These are phyloP conservation scores for Tanozyma kutaoensis DNA, from an alignment of 805 yeast species.

Conservation along the genomic window DNA sequence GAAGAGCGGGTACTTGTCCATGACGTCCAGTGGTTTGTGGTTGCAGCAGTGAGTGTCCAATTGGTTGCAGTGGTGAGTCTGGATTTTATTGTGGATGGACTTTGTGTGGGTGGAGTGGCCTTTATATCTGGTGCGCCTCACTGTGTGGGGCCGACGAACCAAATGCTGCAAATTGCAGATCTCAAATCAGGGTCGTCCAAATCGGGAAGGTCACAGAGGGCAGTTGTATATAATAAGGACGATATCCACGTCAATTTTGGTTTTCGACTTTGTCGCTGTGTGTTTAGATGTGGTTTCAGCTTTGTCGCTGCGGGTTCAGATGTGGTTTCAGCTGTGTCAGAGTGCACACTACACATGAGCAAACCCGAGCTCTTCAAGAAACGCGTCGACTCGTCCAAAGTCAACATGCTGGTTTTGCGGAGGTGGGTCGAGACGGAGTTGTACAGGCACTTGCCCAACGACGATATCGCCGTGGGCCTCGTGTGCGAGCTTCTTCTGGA, in stretches of 20 bases:
- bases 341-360: background rate
- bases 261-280: slow-evolving; percentile 1
- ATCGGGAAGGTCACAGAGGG: background rate
- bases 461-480: slow-evolving; percentile 36
- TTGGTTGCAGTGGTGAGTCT: slow-evolving; percentile 1
- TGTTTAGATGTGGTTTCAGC: no score
- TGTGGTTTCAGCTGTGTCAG: background rate
- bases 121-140: no score
- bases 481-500: slow-evolving; percentile 27
- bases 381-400: slow-evolving; percentile 21
- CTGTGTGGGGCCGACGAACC: no score
- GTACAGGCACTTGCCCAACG: slow-evolving; percentile 30
- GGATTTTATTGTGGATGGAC: slow-evolving; percentile 2
- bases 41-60: no score
- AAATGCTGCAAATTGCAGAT: no score
- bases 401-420: slow-evolving; percentile 24
- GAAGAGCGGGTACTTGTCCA: background rate
- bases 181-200: background rate
- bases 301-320: no score
- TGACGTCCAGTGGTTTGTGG: no score
- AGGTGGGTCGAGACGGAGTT: slow-evolving; percentile 25
- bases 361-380: slow-evolving; percentile 9
- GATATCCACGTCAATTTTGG: background rate
- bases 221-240: background rate
- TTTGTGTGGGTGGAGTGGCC: slow-evolving; percentile 1